Evolutionary conservation across 2,329 filamentous ascomycete genomes (phyloP), one percentile per base, ranked within the genome.

Genomic region (Immersiporthe knoxdaviesiana): DNA sequence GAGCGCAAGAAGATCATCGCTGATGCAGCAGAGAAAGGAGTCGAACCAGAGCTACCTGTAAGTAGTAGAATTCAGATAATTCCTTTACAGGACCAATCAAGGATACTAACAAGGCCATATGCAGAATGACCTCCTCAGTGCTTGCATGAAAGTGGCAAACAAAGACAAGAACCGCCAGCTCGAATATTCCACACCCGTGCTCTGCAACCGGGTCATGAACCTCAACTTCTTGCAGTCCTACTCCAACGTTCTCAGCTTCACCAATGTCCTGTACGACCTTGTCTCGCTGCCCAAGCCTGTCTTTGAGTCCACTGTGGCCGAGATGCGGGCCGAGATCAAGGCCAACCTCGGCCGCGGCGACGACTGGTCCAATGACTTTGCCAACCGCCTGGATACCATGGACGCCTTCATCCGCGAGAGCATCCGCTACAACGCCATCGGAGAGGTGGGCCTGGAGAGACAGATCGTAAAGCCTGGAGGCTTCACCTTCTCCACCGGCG

Each of bases 161-260:
- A 63, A 47, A 24, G 61, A 63, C n/a, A 63, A 50, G 39, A 63
- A 63, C 16, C 18, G 39, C 24, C 39, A 47, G 35, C 37, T 44
- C 39, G 61, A 63, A 21, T 63, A 63, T 8, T 44, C 37, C 3
- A 44, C 61, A 3, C 44, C 44, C 3, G 37, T 63, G 14, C 37
- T 63, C 24, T 44, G 37, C 39, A 50, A 44, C n/a, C 37, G 61
- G 1, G 44, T 63, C 16, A 63, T 63, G 61, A 50, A 44, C 35
- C 61, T 63, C n/a, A 63, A 63, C 61, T 63, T 63, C 30, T 14
- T 63, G 37, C 61, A 63, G n/a, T 63, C 61, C 37, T 63, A 63
- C 61, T 44, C 61, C 61, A 63, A 63, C 61, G 39, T 63, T 32
- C 39, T 63, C 24, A 63, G 39, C 37, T 44, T 63, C 14, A 63